These are phyloP conservation scores for Arthroderma sp. DNA, from an alignment of 2,329 filamentous ascomycete genomes.

Conservation along the genomic window DNA sequence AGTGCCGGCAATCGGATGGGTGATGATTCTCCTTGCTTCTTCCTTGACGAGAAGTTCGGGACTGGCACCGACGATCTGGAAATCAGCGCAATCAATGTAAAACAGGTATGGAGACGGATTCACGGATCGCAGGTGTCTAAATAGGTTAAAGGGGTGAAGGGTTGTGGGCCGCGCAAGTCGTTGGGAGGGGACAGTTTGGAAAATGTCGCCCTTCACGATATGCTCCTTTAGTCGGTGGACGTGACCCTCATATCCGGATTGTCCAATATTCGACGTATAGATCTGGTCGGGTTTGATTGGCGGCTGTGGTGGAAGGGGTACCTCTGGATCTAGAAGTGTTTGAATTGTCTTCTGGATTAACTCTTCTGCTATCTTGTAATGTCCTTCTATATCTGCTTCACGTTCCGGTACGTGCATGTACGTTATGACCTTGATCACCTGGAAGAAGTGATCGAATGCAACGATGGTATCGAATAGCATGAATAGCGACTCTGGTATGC, in stretches of 20 bases:
- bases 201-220: slow-evolving; percentile 85
- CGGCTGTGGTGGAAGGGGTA: slow-evolving; percentile 62
- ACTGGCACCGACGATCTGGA: slow-evolving; percentile 89
- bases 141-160: slow-evolving; percentile 95
- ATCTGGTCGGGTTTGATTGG: slow-evolving; percentile 62
- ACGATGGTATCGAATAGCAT: slow-evolving; percentile 95
- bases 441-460: slow-evolving; percentile 89
- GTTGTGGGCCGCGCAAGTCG: slow-evolving; percentile 78
- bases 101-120: slow-evolving; percentile 97
- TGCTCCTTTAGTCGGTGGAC: slow-evolving; percentile 78
- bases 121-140: slow-evolving; percentile 88
- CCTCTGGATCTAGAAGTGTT: slow-evolving; percentile 60
- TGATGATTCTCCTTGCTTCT: slow-evolving; percentile 76
- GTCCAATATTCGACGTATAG: slow-evolving; percentile 87
- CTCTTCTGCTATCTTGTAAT: slow-evolving; percentile 56
- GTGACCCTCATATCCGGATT: slow-evolving; percentile 77
- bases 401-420: slow-evolving; percentile 61
- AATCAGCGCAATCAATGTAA: slow-evolving; percentile 81
- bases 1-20: slow-evolving; percentile 92
- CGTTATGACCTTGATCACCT: slow-evolving; percentile 84
- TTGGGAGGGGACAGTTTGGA: slow-evolving; percentile 93
- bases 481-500: slow-evolving; percentile 87
- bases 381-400: slow-evolving; percentile 47
- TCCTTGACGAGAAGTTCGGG: slow-evolving; percentile 91
- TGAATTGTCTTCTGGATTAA: slow-evolving; percentile 57